Conservation (phyloP, 306 rosid genomes). For the Boehmeria nivea region DNA sequence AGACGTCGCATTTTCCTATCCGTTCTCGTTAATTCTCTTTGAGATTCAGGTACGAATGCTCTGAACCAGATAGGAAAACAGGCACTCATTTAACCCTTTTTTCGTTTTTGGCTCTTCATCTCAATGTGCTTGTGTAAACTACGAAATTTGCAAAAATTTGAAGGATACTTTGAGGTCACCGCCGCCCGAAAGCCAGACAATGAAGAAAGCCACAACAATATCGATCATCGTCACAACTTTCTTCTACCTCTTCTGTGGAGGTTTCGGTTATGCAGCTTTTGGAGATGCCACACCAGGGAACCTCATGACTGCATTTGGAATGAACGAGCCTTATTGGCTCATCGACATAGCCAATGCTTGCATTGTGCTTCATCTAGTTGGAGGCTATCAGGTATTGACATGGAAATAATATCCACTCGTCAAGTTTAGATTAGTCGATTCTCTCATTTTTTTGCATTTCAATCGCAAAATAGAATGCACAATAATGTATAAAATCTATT, state of each 20-base stretch:
- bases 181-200: slow-evolving; percentile 65
- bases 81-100: background rate
- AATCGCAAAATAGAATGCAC: too few species aligned
- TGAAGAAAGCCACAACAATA: slow-evolving; percentile 62
- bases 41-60: slow-evolving; percentile 47
- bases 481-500: too few species aligned
- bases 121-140: background rate
- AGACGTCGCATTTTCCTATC: slow-evolving; percentile 73
- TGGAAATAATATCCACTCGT: too few species aligned
- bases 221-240: slow-evolving; percentile 43
- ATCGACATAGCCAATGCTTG: slow-evolving; percentile 63
- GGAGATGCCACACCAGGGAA: slow-evolving; percentile 67
- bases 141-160: too few species aligned
- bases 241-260: slow-evolving; percentile 66
- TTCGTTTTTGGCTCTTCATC: background rate
- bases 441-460: too few species aligned
- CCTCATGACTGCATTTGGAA: slow-evolving; percentile 71
- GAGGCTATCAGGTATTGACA: slow-evolving; percentile 65
- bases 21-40: slow-evolving; percentile 51
- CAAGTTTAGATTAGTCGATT: too few species aligned
- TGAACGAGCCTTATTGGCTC: slow-evolving; percentile 73
- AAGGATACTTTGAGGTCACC: slow-evolving; percentile 71
- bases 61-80: background rate
- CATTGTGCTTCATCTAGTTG: slow-evolving; percentile 70
- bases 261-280: slow-evolving; percentile 77